A percentile compares a stretch with the other conserved stretches of the same genome.
Evolutionary conservation across 2,329 filamentous ascomycete species (phyloP).

Genomic region (Cladorrhinum sp.): DNA sequence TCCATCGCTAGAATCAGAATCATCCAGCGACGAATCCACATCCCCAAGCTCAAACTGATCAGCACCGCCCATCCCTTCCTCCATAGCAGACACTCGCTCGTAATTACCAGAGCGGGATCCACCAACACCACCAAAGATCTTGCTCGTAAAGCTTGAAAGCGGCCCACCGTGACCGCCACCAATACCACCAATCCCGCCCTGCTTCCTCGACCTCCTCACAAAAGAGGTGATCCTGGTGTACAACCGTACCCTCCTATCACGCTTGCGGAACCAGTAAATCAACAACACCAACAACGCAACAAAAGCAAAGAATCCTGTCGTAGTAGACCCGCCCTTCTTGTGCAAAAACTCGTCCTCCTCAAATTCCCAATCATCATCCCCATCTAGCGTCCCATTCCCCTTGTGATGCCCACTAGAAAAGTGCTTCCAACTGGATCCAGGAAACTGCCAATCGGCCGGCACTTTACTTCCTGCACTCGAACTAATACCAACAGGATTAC

Average conservation of each 20-base stretch:
- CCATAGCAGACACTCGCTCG: conserved; percentile 68
- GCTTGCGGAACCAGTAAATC: conserved; percentile 72
- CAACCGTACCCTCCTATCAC: conserved; percentile 66
- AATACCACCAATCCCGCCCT: conserved; percentile 37
- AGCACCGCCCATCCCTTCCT: conserved; percentile 75
- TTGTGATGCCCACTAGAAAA: conserved; percentile 16
- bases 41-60: conserved; percentile 76
- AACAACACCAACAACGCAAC: conserved; percentile 68
- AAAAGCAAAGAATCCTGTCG: conserved; percentile 75
- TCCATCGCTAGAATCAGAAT: conserved; percentile 61
- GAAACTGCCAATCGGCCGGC: conserved; percentile 79
- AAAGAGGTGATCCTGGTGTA: conserved; percentile 51
- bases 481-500: conserved; percentile 57
- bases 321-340: conserved; percentile 63
- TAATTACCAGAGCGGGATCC: conserved; percentile 52
- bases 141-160: conserved; percentile 52
- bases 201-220: conserved; percentile 41
- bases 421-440: conserved; percentile 56
- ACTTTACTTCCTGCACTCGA: conserved; percentile 35
- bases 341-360: conserved; percentile 59
- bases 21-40: conserved; percentile 55
- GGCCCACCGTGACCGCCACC: conserved; percentile 35
- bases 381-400: conserved; percentile 36
- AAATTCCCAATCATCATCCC: conserved; percentile 54
- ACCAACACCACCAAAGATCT: conserved; percentile 60